Evolutionary conservation across 352 stramenopile genomes (phyloP), one percentile per base, ranked within the genome.

Genomic region (Phytophthora sansomeana): DNA sequence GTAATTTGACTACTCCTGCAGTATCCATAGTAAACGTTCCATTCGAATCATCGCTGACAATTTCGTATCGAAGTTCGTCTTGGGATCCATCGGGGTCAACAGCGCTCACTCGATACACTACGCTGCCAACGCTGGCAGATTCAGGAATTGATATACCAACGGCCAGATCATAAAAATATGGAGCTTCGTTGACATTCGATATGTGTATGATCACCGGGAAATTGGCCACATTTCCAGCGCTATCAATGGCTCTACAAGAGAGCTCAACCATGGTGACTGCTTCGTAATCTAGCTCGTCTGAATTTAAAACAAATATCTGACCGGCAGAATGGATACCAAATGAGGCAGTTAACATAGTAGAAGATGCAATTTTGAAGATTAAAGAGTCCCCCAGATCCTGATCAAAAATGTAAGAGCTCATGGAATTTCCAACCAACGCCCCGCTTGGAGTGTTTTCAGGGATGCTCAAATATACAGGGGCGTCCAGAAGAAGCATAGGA

Each of bases 401-500:
- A 56, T 75, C 67, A n/a, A 35, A 60, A 51, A 75, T 58, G 35
- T 61, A 71, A 8, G 19, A 19, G 6, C 7, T 33, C 7, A 75
- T 26, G 9, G 36, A 7, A 26, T 29, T 63, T 28, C 67, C 67
- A 30, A 75, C 21, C 1, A 63, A 6, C 8, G 61, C 52, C 0
- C 43, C 46, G 24, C 68, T 75, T 30, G 67, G 26, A 54, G 61
- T 44, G 44, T 75, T 71, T 52, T 75, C 67, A 33, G 44, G 55
- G 21, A 70, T 39, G 8, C 32, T 67, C 24, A 72, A 9, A 36
- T 29, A 28, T 7, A 75, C 17, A 4, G 67, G 67, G 17, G 10
- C 10, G 24, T 11, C 4, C 14, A 59, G 35, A 0, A 42, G 32
- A 10, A 66, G 2, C 28, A 54, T 21, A 16, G 67, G 67, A 21